Evolutionary conservation across 2,329 filamentous ascomycete genomes (phyloP), one percentile per base, ranked within the genome.

Genomic region (Nigrospora osmanthi): DNA sequence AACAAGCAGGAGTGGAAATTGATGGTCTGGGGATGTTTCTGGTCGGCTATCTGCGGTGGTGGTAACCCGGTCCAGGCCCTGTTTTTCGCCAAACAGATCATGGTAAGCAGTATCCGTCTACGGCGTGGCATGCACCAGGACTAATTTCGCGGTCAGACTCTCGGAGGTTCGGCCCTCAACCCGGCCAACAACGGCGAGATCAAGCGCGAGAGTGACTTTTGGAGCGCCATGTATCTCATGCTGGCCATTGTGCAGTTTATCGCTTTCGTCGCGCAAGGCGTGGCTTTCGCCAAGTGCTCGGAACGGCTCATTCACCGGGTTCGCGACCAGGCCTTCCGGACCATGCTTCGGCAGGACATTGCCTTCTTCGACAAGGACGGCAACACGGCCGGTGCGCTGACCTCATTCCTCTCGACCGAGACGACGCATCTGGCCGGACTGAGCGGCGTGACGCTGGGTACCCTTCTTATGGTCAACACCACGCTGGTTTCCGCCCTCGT

Each of bases 321-420:
- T 2, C 81, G 93, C 54, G 82, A 93, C 62, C 74, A 73, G 46
- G 86, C 89, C 7, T 96, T 98, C 71, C 78, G 90, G 31, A 76
- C 84, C 19, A 89, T 97, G 70, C 79, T 97, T 42, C 86, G 90
- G 52, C 91, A 97, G 65, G 93, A 97, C 51, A 90, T 97, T 47
- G 72, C 81, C 28, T 97, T 90, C 64, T 98, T 96, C 55, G 93
- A 97, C 63, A 76, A 75, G 38, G 87, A 94, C 51, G 85, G 93
- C 62, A 95, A 97, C 62, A 89, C 86, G 7, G 83, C 89, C 7
- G 93, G 93, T 52, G 85, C 89, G 1, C 70, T 98, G 55, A 95
- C 89, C 0, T 88, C 86, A 0, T 93, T 95, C 67, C 71, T 96
- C 12, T 90, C 87, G 2, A 94, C 88, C 0, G 87, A 95, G 65